Base-by-base conservation (phyloP, 805 yeast species). In the Candida saitoana region DNA sequence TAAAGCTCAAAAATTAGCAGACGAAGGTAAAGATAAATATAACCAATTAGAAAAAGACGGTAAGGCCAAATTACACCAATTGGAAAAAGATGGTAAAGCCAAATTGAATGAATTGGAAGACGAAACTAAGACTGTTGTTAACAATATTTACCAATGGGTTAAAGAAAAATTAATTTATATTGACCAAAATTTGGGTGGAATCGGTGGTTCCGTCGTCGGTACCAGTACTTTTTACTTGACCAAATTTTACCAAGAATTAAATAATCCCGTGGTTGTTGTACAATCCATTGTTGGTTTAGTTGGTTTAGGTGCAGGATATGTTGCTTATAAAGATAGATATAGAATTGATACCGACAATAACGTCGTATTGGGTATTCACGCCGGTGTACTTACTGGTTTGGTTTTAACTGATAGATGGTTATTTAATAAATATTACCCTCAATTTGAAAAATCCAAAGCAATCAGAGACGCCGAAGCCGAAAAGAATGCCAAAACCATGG, bases 261-360 rank as follows among this genome's bases (percentile, higher is more conserved):
- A 78, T 52, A 80, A 81, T 64, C 87, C 87, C 0, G 83, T 76
- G 3, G 83, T 81, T 36, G 62, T 75, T 15, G 59, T 76, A 24
- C 84, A 80, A 58, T 60, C 73, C 2, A 65, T 76, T 14, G 66
- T 77, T 34, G 71, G 77, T 22, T 55, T 71, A 5, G 71, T 76
- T 32, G 75, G 76, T 12, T 55, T 72, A 25, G 63, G 73, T 18
- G 77, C 77, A 3, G 70, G 77, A 18, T 66, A 76, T 48, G 62
- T 65, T 40, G 78, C 74, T 18, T 75, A 74, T 63, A 52, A 70
- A 51, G 76, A 76, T 61, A 71, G 81, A 65, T 57, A 67, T 49
- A 63, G 75, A 65, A 65, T 79, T 53, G 60, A 64, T 41, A 51
- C 62, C 32, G 66, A 62, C 38, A 77, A 76, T 55, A 65, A 62